Evolutionary conservation across 306 rosid genomes (phyloP), one percentile per base, ranked within the genome.

Genomic region (Acacia confusa): DNA sequence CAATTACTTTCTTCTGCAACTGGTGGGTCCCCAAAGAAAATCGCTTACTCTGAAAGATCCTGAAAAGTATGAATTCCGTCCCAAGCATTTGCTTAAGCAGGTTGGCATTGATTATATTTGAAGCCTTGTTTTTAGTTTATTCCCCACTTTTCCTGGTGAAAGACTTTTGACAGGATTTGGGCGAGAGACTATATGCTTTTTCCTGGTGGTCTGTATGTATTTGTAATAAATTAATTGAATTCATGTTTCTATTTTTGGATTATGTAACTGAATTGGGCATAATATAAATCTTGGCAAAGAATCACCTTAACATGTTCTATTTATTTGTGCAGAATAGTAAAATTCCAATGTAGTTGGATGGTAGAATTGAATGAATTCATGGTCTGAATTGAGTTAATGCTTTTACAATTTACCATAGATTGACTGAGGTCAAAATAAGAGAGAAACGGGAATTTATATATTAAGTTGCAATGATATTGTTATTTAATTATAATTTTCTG

Each of bases 11-110:
- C 87, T 96, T 80, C 84, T 93, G 83, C 99, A 96, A 88, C 89
- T 96, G 80, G 99, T 92, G 78, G 99, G 99, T 76, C 99, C 99
- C 65, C 99, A 96, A 80, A 90, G 98, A 83, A 96, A 81, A 89
- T 93, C 98, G 12, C 99, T 96, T 76, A 91, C 85, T 79, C 90
- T 96, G 90, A 96, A 96, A 86, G 99, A 92, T 84, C 99, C 99
- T 20, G 98, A 92, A 84, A 96, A 96, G 79, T 96, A 93, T 67
- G 99, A 96, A 83, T 96, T 96, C 81, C 97, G 97, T 74, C 99
- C 99, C 64, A 96, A 88, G 87, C 90, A 92, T 82, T 88, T 96
- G 87, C 97, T 96, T 64, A 91, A 91, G 90, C 97, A 93, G 99
- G 99, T 95, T 82, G 70, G 88, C 75, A 48, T 68, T 15, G 50